Evolutionary conservation across 2,329 filamentous ascomycete species (phyloP).

Genomic region (Aspergillus carbonarius): DNA sequence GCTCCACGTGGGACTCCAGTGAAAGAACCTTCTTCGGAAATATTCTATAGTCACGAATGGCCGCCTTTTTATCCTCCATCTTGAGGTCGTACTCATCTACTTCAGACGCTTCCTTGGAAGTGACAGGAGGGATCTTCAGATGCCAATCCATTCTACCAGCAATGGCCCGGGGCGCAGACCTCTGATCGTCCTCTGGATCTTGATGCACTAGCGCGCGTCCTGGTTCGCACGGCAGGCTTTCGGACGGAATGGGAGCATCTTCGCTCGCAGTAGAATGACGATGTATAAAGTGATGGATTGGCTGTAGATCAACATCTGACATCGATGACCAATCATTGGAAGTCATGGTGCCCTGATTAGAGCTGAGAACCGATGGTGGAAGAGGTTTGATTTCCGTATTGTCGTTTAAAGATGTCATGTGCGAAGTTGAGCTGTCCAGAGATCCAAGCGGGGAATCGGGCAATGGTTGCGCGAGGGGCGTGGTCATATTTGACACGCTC

Average conservation of each 20-base stretch:
- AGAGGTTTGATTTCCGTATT: slow-evolving; percentile 42
- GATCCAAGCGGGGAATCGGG: slow-evolving; percentile 40
- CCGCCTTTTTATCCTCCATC: slow-evolving; percentile 44
- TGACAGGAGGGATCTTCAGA: slow-evolving; percentile 25
- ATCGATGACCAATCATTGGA: slow-evolving; percentile 32
- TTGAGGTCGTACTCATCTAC: slow-evolving; percentile 42
- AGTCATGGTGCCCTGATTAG: slow-evolving; percentile 30
- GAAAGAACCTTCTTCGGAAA: slow-evolving; percentile 52
- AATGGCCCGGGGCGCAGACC: slow-evolving; percentile 44
- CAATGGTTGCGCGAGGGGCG: slow-evolving; percentile 54
- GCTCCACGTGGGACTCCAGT: slow-evolving; percentile 43
- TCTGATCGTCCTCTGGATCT: slow-evolving; percentile 31
- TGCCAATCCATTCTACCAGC: slow-evolving; percentile 40
- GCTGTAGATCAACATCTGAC: slow-evolving; percentile 25
- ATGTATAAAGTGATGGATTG: slow-evolving; percentile 20
- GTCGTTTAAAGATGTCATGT: slow-evolving; percentile 32
- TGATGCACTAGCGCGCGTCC: slow-evolving; percentile 22
- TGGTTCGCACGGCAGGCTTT: slow-evolving; percentile 25
- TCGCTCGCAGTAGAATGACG: slow-evolving; percentile 28
- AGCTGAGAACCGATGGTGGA: slow-evolving; percentile 44
- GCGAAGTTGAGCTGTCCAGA: slow-evolving; percentile 28
- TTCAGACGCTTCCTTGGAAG: slow-evolving; percentile 29
- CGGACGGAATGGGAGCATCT: slow-evolving; percentile 18
- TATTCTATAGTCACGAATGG: slow-evolving; percentile 50
- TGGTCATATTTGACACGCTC: slow-evolving; percentile 57